phyloP scores from a whole-genome alignment of 257 asterid species.

The Thymus mandschuricus region DNA sequence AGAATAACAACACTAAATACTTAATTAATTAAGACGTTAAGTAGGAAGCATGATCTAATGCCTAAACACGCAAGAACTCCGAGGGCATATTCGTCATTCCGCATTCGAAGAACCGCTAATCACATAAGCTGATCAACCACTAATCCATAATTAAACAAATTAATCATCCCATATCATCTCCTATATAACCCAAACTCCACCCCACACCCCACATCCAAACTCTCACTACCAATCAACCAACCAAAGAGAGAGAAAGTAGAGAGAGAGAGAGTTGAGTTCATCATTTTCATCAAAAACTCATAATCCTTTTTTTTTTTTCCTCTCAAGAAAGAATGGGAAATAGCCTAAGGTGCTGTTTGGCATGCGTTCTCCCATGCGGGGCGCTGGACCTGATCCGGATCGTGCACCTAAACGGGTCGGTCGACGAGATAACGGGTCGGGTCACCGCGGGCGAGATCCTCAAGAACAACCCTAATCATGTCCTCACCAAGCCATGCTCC shows the following conservation, averaged over 20 bases:
- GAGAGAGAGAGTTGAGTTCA: not conserved
- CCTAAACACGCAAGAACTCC: not conserved
- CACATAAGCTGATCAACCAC: slow-evolving; percentile 8
- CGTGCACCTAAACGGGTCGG: slow-evolving; percentile 76
- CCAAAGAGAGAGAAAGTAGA: slow-evolving; percentile 7
- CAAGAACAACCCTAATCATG: slow-evolving; percentile 70
- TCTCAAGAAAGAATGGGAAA: slow-evolving; percentile 59
- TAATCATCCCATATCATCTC: not conserved
- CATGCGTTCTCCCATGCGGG: slow-evolving; percentile 94
- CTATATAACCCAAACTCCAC: slow-evolving; percentile 24
- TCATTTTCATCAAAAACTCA: too few species aligned
- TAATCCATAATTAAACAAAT: slow-evolving; percentile 3
- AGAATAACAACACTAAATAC: not conserved
- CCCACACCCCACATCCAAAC: slow-evolving; percentile 18
- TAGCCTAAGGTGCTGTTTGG: slow-evolving; percentile 91
- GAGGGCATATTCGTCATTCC: slow-evolving; percentile 31
- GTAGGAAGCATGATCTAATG: slow-evolving; percentile 3
- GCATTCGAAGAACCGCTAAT: not conserved
- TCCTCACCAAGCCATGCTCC: slow-evolving; percentile 66
- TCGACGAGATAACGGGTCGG: slow-evolving; percentile 76
- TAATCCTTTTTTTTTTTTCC: too few species aligned
- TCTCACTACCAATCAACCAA: slow-evolving; percentile 13
- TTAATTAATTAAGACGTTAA: too few species aligned
- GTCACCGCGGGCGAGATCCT: slow-evolving; percentile 73
- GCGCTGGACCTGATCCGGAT: slow-evolving; percentile 91